Evolutionary conservation across 2,329 filamentous ascomycete genomes (phyloP), one percentile per base, ranked within the genome.

Genomic region (Arthroderma sp.): DNA sequence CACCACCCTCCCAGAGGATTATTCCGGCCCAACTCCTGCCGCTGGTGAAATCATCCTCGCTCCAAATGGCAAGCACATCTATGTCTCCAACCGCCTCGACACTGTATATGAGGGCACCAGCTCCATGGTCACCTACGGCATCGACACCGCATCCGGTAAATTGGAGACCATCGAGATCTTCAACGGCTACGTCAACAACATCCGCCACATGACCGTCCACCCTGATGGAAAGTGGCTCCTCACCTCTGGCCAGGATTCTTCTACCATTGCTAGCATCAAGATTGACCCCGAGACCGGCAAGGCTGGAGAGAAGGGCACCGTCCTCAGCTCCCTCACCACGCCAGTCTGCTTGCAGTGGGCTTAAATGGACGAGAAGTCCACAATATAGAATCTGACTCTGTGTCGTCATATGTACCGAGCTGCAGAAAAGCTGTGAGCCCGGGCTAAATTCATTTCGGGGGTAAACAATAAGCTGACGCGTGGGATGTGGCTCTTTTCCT

Each of bases 31-130:
- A 3, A 51, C 56, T 1, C 70, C 67, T 10, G 75, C 75, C 48
- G 70, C 72, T 0, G 73, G 72, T 29, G 75, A 78, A 56, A 64
- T 79, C n/a, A 64, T 66, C 38, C 60, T 77, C 5, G 38, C 44
- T 33, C 47, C 47, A 57, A 58, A 53, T 29, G 66, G 71, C 48
- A 73, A 71, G 32, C 83, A 78, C 65, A 58, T 87, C 42, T 68
- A 83, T 52, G 71, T 82, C 36, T 82, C 80, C 2, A 83, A 82
- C 50, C 79, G 84, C 49, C 73, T 74, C 56, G 80, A 82, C 56
- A 68, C 65, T 38, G 63, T 70, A 22, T 73, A 80, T 57, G 61
- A 47, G 49, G 54, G 51, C 66, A 57, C 69, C 6, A 83, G 88
- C 63, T 74, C 80, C 1, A 63, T 88, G 44, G 71, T 80, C 48